Percentiles rank a stretch among this genome's conserved stretches.
These are phyloP conservation scores for Apium graveolens DNA, from an alignment of 129 eudicot species.

Conservation along the genomic window DNA sequence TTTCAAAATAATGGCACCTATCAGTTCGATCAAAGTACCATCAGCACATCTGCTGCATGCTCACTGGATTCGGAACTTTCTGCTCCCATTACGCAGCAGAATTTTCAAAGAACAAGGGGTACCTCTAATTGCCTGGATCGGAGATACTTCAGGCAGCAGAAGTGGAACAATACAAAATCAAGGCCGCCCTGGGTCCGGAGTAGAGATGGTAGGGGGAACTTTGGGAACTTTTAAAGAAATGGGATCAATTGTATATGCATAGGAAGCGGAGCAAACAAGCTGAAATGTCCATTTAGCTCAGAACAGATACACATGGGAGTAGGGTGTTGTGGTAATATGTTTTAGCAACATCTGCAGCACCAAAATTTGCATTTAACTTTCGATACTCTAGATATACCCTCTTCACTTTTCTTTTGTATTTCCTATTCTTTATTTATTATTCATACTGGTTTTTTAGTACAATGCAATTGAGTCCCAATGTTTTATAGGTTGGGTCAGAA, in stretches of 20 bases:
- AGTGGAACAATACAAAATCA: slow-evolving; percentile 45
- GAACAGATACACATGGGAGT: slow-evolving; percentile 21
- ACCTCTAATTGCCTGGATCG: slow-evolving; percentile 33
- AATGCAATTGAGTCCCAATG: not conserved
- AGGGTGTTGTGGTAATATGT: slow-evolving; percentile 25
- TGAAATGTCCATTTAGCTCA: slow-evolving; percentile 23
- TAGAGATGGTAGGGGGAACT: slow-evolving; percentile 31
- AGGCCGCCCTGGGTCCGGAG: slow-evolving; percentile 49
- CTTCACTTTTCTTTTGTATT: not conserved
- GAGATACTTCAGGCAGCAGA: slow-evolving; percentile 63
- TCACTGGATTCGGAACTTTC: slow-evolving; percentile 5
- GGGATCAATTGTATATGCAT: not conserved
- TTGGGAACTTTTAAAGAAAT: slow-evolving; percentile 16
- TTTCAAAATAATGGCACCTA: not conserved
- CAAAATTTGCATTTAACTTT: slow-evolving; percentile 20
- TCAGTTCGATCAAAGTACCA: slow-evolving; percentile 19
- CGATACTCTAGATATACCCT: not conserved
- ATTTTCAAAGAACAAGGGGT: slow-evolving; percentile 31
- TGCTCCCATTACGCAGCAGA: slow-evolving; percentile 20
- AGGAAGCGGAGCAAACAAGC: slow-evolving; percentile 27
- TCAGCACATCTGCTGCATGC: slow-evolving; percentile 19
- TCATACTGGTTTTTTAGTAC: not conserved
- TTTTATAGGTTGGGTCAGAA: not conserved
- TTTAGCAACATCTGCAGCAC: slow-evolving; percentile 26
- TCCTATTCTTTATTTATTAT: not conserved